Evolutionary conservation across 2,329 filamentous ascomycete species (phyloP).

Genomic region (Graphiopsis chlorocephala): DNA sequence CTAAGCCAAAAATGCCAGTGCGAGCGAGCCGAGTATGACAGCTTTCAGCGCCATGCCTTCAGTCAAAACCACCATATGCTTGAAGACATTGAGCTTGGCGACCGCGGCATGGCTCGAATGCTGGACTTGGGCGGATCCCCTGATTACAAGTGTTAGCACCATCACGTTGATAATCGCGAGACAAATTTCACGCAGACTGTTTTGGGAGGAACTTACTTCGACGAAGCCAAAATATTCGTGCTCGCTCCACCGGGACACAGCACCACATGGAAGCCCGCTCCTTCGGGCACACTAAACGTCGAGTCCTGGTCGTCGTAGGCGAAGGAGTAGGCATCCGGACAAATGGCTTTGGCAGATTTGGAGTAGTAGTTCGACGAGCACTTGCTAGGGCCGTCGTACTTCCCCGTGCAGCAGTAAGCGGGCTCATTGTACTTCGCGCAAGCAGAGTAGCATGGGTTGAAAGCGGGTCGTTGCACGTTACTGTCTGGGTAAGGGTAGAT

Average conservation of each 20-base stretch:
- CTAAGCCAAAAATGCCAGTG: constrained; percentile 12
- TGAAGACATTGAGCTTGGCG: constrained; percentile 19
- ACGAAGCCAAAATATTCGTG: constrained; percentile 46
- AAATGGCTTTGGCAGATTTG: constrained; percentile 67
- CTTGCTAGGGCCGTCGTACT: constrained; percentile 59
- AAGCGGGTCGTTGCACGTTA: constrained; percentile 65
- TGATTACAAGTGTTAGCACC: not conserved
- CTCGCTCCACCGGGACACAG: constrained; percentile 66
- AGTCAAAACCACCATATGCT: constrained; percentile 20
- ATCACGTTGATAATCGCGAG: too few relatives aligned
- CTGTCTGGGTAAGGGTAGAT: constrained; percentile 80
- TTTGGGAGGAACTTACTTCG: constrained; percentile 20
- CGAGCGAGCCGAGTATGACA: constrained; percentile 5
- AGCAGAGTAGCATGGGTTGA: constrained; percentile 75
- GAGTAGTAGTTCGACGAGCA: constrained; percentile 70
- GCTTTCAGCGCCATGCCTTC: constrained; percentile 19
- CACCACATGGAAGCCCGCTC: constrained; percentile 73
- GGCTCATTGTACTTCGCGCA: constrained; percentile 67
- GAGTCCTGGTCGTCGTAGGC: constrained; percentile 58
- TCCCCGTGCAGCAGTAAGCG: constrained; percentile 72
- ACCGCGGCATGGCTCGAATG: constrained; percentile 18
- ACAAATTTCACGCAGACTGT: not conserved
- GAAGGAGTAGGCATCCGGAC: constrained; percentile 81
- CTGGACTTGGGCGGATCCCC: constrained; percentile 8
- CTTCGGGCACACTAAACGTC: constrained; percentile 58